phyloP scores from a whole-genome alignment of 1,284 basidiomycete genomes.

The Apiotrichum mycotoxinovorans region DNA sequence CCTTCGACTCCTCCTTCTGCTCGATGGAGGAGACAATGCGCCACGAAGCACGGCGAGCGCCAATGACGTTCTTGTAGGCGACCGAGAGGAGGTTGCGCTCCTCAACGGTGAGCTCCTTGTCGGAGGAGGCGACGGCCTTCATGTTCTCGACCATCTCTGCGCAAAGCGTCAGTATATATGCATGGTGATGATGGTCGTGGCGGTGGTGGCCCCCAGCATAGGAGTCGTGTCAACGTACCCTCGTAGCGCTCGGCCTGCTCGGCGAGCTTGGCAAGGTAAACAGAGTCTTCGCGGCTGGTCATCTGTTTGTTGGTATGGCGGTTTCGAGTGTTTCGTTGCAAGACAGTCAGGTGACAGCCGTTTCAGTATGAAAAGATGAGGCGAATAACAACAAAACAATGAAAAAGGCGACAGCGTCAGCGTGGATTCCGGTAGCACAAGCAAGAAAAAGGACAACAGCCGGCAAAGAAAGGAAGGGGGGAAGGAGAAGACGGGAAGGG shows the following conservation, averaged over 20 bases:
- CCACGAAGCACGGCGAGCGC: slow-evolving; percentile 98
- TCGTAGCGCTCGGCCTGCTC: slow-evolving; percentile 99
- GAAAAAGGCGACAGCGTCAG: not conserved
- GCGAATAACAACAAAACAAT: not conserved
- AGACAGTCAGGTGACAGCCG: not conserved
- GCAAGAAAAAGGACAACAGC: no score
- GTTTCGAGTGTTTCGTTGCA: not conserved
- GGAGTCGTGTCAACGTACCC: slow-evolving; percentile 58
- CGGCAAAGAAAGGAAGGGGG: not conserved
- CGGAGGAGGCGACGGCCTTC: slow-evolving; percentile 94
- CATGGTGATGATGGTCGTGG: no score
- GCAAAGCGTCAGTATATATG: no score
- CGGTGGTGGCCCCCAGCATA: not conserved
- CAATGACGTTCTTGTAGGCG: slow-evolving; percentile 99
- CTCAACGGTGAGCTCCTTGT: slow-evolving; percentile 98
- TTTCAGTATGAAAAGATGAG: slow-evolving; percentile 7
- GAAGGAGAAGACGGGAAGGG: not conserved
- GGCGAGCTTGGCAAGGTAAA: slow-evolving; percentile 99
- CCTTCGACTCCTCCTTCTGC: slow-evolving; percentile 99
- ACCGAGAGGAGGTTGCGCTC: slow-evolving; percentile 98
- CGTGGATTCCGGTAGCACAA: not conserved
- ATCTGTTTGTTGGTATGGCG: slow-evolving; percentile 54
- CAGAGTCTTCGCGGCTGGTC: slow-evolving; percentile 88
- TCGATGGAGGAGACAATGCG: slow-evolving; percentile 98
- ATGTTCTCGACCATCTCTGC: slow-evolving; percentile 98